A percentile compares a stretch with the other conserved stretches of the same genome.
These are phyloP conservation scores for Cubamyces sp. DNA, from an alignment of 768 basidiomycete genomes.

Conservation along the genomic window DNA sequence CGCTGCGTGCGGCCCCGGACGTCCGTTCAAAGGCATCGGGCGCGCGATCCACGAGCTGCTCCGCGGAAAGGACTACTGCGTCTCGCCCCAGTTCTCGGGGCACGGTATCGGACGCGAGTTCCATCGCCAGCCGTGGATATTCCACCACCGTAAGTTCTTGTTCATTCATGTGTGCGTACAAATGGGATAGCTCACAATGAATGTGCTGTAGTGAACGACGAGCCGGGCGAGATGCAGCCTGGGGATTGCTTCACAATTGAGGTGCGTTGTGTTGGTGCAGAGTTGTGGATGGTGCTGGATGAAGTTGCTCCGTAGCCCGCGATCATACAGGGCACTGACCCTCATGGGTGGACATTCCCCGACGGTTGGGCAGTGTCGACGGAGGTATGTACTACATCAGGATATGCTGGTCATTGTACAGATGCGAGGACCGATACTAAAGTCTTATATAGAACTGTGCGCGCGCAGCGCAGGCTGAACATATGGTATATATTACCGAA, in stretches of 20 bases:
- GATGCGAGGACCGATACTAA: no score
- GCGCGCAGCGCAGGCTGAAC: constrained; percentile 84
- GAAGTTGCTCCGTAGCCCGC: constrained; percentile 53
- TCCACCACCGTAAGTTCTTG: constrained; percentile 64
- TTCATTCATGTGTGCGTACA: neutral
- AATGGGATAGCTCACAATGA: neutral
- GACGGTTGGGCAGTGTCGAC: constrained; percentile 96
- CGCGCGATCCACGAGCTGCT: constrained; percentile 63
- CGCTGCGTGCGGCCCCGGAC: constrained; percentile 72
- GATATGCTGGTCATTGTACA: neutral
- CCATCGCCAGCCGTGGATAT: constrained; percentile 82
- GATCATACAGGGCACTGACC: constrained; percentile 74
- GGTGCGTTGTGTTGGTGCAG: constrained; percentile 41
- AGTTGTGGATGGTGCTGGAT: neutral
- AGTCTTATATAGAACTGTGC: constrained; percentile 64
- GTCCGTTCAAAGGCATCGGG: constrained; percentile 72
- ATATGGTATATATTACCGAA: constrained; percentile 85
- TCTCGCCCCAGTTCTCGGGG: constrained; percentile 76
- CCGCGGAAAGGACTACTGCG: constrained; percentile 51
- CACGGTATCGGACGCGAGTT: constrained; percentile 88
- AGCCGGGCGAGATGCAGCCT: constrained; percentile 78
- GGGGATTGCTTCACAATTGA: constrained; percentile 96
- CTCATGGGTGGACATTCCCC: constrained; percentile 77
- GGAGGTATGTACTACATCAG: constrained; percentile 50
- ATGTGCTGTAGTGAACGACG: constrained; percentile 66